These are phyloP conservation scores for Lachancea kluyveri DNA, from an alignment of 805 yeast species.

Conservation along the genomic window DNA sequence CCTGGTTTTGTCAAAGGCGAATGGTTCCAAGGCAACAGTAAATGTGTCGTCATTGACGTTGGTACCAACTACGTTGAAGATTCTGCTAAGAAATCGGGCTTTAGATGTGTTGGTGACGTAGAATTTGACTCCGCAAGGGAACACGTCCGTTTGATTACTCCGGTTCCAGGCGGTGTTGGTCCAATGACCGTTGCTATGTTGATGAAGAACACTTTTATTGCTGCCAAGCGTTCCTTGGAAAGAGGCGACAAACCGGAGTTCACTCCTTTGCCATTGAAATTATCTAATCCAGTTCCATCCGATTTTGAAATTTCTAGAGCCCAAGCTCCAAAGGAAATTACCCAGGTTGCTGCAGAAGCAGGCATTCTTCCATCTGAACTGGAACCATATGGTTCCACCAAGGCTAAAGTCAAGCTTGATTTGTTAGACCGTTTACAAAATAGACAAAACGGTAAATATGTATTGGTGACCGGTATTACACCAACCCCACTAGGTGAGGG, in stretches of 20 bases:
- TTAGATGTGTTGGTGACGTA: slow-evolving; percentile 72
- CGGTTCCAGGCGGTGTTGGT: slow-evolving; percentile 90
- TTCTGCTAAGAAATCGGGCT: slow-evolving; percentile 58
- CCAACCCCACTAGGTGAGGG: slow-evolving; percentile 88
- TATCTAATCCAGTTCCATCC: slow-evolving; percentile 68
- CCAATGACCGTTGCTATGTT: slow-evolving; percentile 89
- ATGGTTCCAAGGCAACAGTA: slow-evolving; percentile 43
- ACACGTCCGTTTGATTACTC: slow-evolving; percentile 51
- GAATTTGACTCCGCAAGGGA: slow-evolving; percentile 49
- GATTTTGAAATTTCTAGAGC: slow-evolving; percentile 74
- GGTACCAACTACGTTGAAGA: slow-evolving; percentile 76
- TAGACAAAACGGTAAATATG: slow-evolving; percentile 60
- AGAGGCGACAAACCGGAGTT: slow-evolving; percentile 24
- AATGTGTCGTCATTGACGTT: slow-evolving; percentile 69
- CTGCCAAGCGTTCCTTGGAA: slow-evolving; percentile 49
- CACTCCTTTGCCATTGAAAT: slow-evolving; percentile 50
- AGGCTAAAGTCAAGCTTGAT: slow-evolving; percentile 67
- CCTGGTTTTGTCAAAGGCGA: slow-evolving; percentile 67
- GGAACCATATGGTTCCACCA: slow-evolving; percentile 69
- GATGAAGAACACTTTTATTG: slow-evolving; percentile 61
- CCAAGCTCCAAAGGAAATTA: slow-evolving; percentile 65
- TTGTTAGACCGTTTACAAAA: slow-evolving; percentile 56
- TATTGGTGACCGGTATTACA: slow-evolving; percentile 76
- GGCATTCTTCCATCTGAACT: slow-evolving; percentile 62
- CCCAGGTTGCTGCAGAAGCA: slow-evolving; percentile 61